Evolutionary conservation across 768 basidiomycete species (phyloP).

Genomic region (Lactarius tabidus): DNA sequence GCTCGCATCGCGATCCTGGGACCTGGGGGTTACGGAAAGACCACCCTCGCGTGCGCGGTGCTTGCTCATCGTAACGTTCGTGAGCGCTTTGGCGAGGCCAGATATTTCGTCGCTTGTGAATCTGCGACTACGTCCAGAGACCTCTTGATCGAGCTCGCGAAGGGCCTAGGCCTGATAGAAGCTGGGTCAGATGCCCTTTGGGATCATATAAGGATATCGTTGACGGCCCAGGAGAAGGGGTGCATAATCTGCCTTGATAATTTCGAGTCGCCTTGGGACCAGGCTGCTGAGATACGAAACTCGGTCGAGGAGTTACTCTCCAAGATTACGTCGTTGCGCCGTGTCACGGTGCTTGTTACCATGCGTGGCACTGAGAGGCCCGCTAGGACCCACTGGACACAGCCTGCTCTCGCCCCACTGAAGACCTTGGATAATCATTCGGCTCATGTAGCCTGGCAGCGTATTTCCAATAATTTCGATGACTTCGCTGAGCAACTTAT

Average conservation of each 20-base stretch:
- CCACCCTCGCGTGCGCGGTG: conserved; percentile 35
- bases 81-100: conserved; percentile 27
- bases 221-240: conserved; percentile 25
- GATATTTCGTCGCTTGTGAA: conserved; percentile 37
- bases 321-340: background rate
- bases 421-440: background rate
- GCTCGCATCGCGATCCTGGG: conserved; percentile 7
- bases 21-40: conserved; percentile 40
- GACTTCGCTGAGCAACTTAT: background rate
- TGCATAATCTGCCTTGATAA: conserved; percentile 38
- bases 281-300: background rate
- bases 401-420: conserved; percentile 1
- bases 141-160: conserved; percentile 29
- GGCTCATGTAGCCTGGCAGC: background rate
- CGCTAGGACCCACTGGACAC: conserved; percentile 8
- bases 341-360: conserved; percentile 6
- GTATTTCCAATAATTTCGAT: background rate
- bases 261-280: conserved; percentile 40
- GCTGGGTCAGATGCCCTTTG: background rate
- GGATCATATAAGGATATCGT: background rate
- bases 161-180: background rate
- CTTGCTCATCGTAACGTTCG: conserved; percentile 28
- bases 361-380: conserved; percentile 11
- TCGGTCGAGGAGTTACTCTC: conserved; percentile 9
- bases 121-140: conserved; percentile 28